Evolutionary conservation across 768 basidiomycete genomes (phyloP).

Genomic region (Tricholoma furcatifolium): DNA sequence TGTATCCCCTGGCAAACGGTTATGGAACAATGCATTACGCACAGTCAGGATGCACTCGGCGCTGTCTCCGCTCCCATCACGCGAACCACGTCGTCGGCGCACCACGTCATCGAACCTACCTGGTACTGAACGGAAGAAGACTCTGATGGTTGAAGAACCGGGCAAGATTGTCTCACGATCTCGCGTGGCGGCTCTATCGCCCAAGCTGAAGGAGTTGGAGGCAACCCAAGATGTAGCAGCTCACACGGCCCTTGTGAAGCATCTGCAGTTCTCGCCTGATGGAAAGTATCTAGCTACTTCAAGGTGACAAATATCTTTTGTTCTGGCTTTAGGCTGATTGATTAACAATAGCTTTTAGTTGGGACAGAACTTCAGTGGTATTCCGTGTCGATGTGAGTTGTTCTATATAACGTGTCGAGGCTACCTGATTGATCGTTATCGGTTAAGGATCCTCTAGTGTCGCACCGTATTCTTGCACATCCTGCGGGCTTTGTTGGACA

Average conservation of each 20-base stretch:
- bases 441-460: constrained; percentile 53
- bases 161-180: constrained; percentile 41
- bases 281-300: constrained; percentile 74
- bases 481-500: constrained; percentile 73
- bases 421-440: constrained; percentile 3
- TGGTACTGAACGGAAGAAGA: constrained; percentile 22
- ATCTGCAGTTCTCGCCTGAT: constrained; percentile 76
- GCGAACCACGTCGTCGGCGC: constrained; percentile 30
- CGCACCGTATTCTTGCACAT: constrained; percentile 65
- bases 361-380: constrained; percentile 69
- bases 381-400: constrained; percentile 60
- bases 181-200: constrained; percentile 53
- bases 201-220: constrained; percentile 52
- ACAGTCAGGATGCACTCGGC: constrained; percentile 41
- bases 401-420: background rate
- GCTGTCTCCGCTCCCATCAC: constrained; percentile 18
- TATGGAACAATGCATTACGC: constrained; percentile 43
- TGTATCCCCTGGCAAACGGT: constrained; percentile 33
- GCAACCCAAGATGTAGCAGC: constrained; percentile 60
- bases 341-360: constrained; percentile 35
- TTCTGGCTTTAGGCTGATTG: background rate
- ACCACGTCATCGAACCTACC: constrained; percentile 32
- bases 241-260: constrained; percentile 66
- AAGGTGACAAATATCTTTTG: constrained; percentile 36
- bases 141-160: constrained; percentile 28